These are phyloP conservation scores for Aspergillus steynii DNA, from an alignment of 495 filamentous ascomycete species.

Conservation along the genomic window DNA sequence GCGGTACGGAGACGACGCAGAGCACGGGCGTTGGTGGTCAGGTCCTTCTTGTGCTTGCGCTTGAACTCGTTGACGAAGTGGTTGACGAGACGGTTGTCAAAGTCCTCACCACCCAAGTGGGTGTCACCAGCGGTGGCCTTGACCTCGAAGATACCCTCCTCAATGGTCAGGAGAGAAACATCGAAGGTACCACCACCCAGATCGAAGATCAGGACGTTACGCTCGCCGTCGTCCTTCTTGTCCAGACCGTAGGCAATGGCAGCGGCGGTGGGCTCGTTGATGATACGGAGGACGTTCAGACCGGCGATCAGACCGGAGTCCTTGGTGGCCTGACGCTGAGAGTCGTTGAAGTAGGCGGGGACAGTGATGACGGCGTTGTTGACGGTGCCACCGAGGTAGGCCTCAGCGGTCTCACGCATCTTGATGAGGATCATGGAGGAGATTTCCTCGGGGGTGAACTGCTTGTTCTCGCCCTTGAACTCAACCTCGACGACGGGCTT, in stretches of 20 bases:
- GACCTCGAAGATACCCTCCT: constrained; percentile 99
- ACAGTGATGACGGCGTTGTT: constrained; percentile 99
- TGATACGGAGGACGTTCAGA: constrained; percentile 98
- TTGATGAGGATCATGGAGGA: constrained; percentile 93
- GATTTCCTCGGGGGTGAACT: constrained; percentile 96
- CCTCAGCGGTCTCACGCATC: constrained; percentile 98
- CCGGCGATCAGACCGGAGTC: constrained; percentile 97
- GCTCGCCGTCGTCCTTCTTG: constrained; percentile 95
- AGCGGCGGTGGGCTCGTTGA: constrained; percentile 98
- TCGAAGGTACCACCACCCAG: constrained; percentile 99
- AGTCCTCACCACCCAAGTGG: constrained; percentile 98
- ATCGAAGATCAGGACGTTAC: constrained; percentile 99
- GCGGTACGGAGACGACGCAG: constrained; percentile 96
- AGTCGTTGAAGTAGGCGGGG: constrained; percentile 99
- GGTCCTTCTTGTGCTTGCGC: constrained; percentile 79
- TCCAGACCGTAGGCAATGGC: constrained; percentile 93
- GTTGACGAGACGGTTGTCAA: constrained; percentile 96
- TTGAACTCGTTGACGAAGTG: constrained; percentile 96
- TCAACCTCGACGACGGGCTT: constrained; percentile 93
- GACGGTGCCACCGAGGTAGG: constrained; percentile 93
- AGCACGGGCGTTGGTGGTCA: constrained; percentile 89
- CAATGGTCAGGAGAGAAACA: constrained; percentile 97
- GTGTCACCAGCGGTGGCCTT: constrained; percentile 99
- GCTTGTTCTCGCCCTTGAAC: constrained; percentile 91
- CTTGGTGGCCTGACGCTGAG: constrained; percentile 98